Evolutionary conservation across 768 basidiomycete genomes (phyloP).

Genomic region (Leccinellum rugosiceps): DNA sequence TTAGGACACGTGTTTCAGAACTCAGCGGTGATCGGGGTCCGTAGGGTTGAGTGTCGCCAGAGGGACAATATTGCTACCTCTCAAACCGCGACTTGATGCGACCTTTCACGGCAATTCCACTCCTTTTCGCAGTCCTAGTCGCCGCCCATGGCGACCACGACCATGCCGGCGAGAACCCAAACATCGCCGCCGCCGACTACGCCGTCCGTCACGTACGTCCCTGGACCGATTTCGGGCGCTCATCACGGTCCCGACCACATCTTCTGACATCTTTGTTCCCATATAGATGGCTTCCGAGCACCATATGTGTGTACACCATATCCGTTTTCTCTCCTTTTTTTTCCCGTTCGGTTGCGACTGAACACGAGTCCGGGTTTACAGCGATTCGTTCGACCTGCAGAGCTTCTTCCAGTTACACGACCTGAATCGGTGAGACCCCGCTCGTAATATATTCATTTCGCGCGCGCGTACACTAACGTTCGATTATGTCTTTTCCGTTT

Average conservation of each 20-base stretch:
- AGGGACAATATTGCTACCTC: neutral
- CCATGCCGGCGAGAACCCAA: slow-evolving; percentile 55
- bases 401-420: slow-evolving; percentile 98
- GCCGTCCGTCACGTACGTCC: slow-evolving; percentile 85
- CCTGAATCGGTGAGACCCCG: slow-evolving; percentile 62
- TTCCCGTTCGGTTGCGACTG: neutral
- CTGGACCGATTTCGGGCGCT: slow-evolving; percentile 2
- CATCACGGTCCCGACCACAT: neutral
- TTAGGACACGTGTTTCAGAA: neutral
- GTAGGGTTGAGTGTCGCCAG: neutral
- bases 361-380: slow-evolving; percentile 27
- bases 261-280: slow-evolving; percentile 14
- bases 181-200: slow-evolving; percentile 53
- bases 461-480: neutral
- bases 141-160: slow-evolving; percentile 64
- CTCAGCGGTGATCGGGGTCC: slow-evolving; percentile 24
- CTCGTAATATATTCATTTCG: neutral
- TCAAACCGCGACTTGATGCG: slow-evolving; percentile 40
- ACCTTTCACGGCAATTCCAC: slow-evolving; percentile 41
- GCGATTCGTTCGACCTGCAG: slow-evolving; percentile 76
- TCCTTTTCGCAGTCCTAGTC: slow-evolving; percentile 33
- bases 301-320: slow-evolving; percentile 58
- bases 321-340: neutral
- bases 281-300: slow-evolving; percentile 84
- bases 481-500: neutral